phyloP scores from a whole-genome alignment of 345 rosid species.

The Citrus unshiu region DNA sequence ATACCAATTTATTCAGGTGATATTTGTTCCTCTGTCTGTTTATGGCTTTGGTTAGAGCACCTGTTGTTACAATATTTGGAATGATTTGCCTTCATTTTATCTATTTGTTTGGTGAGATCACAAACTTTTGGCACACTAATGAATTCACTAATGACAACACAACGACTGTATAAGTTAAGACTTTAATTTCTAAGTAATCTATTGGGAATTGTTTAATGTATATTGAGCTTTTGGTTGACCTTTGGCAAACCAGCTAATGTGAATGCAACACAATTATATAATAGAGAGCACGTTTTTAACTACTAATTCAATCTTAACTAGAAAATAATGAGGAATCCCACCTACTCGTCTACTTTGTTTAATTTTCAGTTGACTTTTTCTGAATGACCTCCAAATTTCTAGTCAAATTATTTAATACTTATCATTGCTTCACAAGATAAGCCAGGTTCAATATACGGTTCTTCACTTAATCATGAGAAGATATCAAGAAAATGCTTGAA shows the following conservation, averaged over 20 bases:
- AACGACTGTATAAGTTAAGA: not conserved
- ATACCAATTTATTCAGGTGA: constrained; percentile 45
- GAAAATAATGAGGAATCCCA: constrained; percentile 3
- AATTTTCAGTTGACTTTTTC: constrained; percentile 2
- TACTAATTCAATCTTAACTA: not conserved
- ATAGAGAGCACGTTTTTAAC: not conserved
- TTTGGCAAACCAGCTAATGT: constrained; percentile 5
- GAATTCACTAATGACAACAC: not conserved
- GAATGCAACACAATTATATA: constrained; percentile 6
- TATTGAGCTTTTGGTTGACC: constrained; percentile 17
- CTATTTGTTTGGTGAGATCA: not conserved
- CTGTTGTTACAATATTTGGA: not conserved
- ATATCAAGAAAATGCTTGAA: not conserved
- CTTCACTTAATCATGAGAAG: not conserved
- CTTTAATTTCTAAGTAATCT: constrained; percentile 3
- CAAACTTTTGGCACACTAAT: not conserved
- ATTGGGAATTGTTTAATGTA: not conserved
- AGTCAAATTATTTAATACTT: too few relatives aligned
- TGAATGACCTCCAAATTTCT: not conserved
- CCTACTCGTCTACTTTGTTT: not conserved
- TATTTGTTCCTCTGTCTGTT: not conserved
- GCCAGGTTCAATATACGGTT: not conserved
- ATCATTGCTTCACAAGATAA: not conserved
- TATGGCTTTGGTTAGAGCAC: not conserved
- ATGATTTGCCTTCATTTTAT: not conserved